A percentile compares a stretch with the other conserved stretches of the same genome.
These are phyloP conservation scores for Nakazawaea molendinolei DNA, from an alignment of 805 yeast species.

Conservation along the genomic window DNA sequence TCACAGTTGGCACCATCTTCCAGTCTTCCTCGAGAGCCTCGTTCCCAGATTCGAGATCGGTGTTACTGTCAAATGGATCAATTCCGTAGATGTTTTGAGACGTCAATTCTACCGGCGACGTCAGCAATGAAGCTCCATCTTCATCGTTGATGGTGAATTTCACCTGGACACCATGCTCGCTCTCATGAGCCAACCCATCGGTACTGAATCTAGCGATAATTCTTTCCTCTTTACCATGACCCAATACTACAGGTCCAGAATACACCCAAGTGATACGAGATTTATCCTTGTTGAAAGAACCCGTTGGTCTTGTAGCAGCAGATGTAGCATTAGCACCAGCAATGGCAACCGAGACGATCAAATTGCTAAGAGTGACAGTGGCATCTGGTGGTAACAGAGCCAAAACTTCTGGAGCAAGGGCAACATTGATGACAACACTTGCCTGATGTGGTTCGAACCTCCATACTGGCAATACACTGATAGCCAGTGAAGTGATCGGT, in stretches of 20 bases:
- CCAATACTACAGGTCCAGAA: slow-evolving; percentile 30
- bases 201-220: slow-evolving; percentile 85
- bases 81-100: slow-evolving; percentile 20
- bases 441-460: slow-evolving; percentile 81
- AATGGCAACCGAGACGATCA: slow-evolving; percentile 55
- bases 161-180: slow-evolving; percentile 66
- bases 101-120: slow-evolving; percentile 28
- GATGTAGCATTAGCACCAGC: slow-evolving; percentile 56
- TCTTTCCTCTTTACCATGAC: slow-evolving; percentile 47
- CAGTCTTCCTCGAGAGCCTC: slow-evolving; percentile 21
- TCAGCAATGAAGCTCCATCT: slow-evolving; percentile 38
- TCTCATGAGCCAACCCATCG: slow-evolving; percentile 61
- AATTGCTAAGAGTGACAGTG: slow-evolving; percentile 44
- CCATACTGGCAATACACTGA: slow-evolving; percentile 79
- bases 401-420: slow-evolving; percentile 42
- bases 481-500: slow-evolving; percentile 39
- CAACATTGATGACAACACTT: slow-evolving; percentile 70
- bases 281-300: slow-evolving; percentile 81
- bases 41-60: slow-evolving; percentile 13
- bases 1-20: slow-evolving; percentile 33
- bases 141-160: slow-evolving; percentile 46
- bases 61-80: slow-evolving; percentile 27
- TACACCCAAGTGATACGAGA: slow-evolving; percentile 80
- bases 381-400: slow-evolving; percentile 28
- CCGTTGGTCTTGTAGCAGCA: slow-evolving; percentile 89